phyloP scores from a whole-genome alignment of 2,329 filamentous ascomycete genomes.

The Sarocladiaceae sp. region DNA sequence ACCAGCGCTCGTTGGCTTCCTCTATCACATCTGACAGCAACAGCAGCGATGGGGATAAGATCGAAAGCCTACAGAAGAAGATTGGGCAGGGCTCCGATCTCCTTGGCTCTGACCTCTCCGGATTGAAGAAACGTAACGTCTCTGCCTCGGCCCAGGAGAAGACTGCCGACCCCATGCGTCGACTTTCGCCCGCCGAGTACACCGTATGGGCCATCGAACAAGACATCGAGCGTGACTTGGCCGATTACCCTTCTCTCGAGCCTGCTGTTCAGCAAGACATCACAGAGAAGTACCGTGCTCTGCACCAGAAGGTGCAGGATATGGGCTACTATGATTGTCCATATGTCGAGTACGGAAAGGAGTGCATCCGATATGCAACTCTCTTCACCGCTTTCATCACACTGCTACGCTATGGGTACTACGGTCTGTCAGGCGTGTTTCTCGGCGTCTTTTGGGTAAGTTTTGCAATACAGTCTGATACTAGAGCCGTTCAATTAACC shows the following conservation, averaged over 20 bases:
- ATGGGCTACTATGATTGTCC: constrained; percentile 55
- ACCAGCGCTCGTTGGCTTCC: not conserved
- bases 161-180: constrained; percentile 6
- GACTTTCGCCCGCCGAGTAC: constrained; percentile 21
- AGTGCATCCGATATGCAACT: constrained; percentile 47
- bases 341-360: constrained; percentile 55
- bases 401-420: constrained; percentile 47
- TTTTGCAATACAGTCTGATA: too few species aligned
- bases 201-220: constrained; percentile 31
- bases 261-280: constrained; percentile 48
- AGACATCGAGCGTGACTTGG: constrained; percentile 28
- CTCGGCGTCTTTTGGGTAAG: constrained; percentile 59
- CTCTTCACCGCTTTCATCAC: constrained; percentile 47
- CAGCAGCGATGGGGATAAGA: constrained; percentile 2
- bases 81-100: not conserved
- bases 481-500: too few species aligned
- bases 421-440: constrained; percentile 51
- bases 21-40: not conserved
- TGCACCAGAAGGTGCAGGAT: constrained; percentile 51
- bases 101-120: not conserved
- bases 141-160: not conserved
- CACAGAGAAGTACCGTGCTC: constrained; percentile 46
- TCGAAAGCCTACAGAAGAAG: constrained; percentile 3
- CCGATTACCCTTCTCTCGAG: constrained; percentile 50
- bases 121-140: not conserved